These are phyloP conservation scores for Hippophae rhamnoides DNA, from an alignment of 306 rosid genomes.

Conservation along the genomic window DNA sequence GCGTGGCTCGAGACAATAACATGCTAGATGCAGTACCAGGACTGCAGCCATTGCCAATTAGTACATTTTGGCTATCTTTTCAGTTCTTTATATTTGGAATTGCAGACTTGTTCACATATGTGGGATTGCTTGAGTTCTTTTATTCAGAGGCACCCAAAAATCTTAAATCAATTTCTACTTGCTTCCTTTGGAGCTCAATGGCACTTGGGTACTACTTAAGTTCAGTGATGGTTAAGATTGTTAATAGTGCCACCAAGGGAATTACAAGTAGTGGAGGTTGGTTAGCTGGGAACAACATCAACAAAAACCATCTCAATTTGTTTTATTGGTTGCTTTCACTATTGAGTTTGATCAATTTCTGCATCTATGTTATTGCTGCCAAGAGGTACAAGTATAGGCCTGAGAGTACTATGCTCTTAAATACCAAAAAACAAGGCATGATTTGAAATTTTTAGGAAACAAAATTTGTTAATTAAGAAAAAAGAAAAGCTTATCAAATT, in stretches of 20 bases:
- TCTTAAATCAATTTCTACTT: constrained; percentile 70
- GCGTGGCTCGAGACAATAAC: constrained; percentile 45
- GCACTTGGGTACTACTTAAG: constrained; percentile 75
- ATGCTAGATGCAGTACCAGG: constrained; percentile 69
- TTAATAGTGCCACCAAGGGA: constrained; percentile 53
- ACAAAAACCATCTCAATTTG: constrained; percentile 62
- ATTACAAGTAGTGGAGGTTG: constrained; percentile 52
- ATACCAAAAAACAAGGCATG: constrained; percentile 17
- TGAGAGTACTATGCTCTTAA: constrained; percentile 15
- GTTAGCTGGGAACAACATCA: constrained; percentile 79
- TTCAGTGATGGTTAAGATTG: constrained; percentile 59
- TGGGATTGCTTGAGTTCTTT: constrained; percentile 83
- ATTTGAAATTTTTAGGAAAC: neutral
- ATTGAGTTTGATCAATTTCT: constrained; percentile 65
- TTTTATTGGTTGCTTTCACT: constrained; percentile 73
- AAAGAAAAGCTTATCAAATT: neutral
- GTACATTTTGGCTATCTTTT: constrained; percentile 76
- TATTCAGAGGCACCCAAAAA: constrained; percentile 78
- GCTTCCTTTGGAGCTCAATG: constrained; percentile 90
- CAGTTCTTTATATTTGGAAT: constrained; percentile 88
- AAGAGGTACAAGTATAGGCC: constrained; percentile 66
- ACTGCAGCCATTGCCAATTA: constrained; percentile 63
- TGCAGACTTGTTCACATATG: constrained; percentile 80
- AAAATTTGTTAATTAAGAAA: neutral
- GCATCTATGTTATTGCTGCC: constrained; percentile 46